Conservation (phyloP, 371 early-diverging fungal species). For the Actinomucor elegans region DNA sequence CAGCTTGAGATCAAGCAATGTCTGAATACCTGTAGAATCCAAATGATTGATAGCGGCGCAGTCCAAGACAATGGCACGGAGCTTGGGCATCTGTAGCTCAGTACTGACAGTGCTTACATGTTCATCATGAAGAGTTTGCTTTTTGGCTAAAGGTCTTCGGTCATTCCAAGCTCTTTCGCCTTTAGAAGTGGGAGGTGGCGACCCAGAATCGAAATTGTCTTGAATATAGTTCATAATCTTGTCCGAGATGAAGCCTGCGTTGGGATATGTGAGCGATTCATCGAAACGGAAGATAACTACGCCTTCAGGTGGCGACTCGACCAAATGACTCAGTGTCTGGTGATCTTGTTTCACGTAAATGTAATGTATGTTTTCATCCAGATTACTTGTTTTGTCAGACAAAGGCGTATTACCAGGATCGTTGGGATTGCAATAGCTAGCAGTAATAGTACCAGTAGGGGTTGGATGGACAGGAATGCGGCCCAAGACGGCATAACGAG, state of each 20-base stretch:
- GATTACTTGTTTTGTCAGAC: not conserved
- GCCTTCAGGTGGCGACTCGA: slow-evolving; percentile 40
- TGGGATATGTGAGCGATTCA: slow-evolving; percentile 66
- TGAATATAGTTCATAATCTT: slow-evolving; percentile 30
- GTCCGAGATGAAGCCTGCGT: slow-evolving; percentile 46
- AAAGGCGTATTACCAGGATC: not conserved
- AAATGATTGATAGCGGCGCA: slow-evolving; percentile 53
- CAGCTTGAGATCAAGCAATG: slow-evolving; percentile 20
- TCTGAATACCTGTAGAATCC: slow-evolving; percentile 43
- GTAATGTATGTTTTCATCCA: slow-evolving; percentile 9
- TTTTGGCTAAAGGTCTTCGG: slow-evolving; percentile 4
- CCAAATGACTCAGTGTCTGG: slow-evolving; percentile 17
- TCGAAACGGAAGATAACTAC: slow-evolving; percentile 55
- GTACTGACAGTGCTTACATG: not conserved
- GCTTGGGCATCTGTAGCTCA: slow-evolving; percentile 16
- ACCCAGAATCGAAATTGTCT: slow-evolving; percentile 19
- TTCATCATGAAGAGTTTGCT: slow-evolving; percentile 21
- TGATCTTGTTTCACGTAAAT: slow-evolving; percentile 21
- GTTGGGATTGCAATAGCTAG: slow-evolving; percentile 1
- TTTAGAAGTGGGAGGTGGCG: slow-evolving; percentile 10
- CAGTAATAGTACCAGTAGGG: no score
- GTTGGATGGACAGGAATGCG: slow-evolving; percentile 19
- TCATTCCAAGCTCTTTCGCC: slow-evolving; percentile 22
- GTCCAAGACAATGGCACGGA: slow-evolving; percentile 60
- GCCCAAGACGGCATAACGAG: slow-evolving; percentile 41